These are phyloP conservation scores for Aspergillus baeticus DNA, from an alignment of 495 filamentous ascomycete species.

Conservation along the genomic window DNA sequence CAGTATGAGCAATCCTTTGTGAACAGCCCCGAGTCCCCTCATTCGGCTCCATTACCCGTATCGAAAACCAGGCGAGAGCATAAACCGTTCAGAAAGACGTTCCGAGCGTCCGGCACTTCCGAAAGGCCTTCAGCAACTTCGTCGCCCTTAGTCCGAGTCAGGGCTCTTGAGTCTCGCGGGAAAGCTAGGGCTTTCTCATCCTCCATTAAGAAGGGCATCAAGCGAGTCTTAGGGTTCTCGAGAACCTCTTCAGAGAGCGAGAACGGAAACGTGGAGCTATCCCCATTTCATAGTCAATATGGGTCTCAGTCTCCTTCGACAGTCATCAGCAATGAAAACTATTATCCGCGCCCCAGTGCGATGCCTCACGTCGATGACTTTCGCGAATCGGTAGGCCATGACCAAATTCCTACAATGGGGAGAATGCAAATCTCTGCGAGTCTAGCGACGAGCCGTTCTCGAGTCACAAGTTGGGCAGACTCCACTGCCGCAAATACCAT, in stretches of 20 bases:
- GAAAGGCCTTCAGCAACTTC: slow-evolving; percentile 28
- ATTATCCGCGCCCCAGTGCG: neutral
- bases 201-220: slow-evolving; percentile 60
- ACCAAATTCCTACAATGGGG: slow-evolving; percentile 18
- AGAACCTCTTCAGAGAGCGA: slow-evolving; percentile 35
- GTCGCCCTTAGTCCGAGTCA: slow-evolving; percentile 17
- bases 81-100: slow-evolving; percentile 58
- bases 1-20: slow-evolving; percentile 43
- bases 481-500: slow-evolving; percentile 56
- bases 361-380: slow-evolving; percentile 32
- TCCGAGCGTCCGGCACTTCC: slow-evolving; percentile 49
- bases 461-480: slow-evolving; percentile 75
- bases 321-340: neutral
- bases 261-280: slow-evolving; percentile 47
- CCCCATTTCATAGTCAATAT: slow-evolving; percentile 48
- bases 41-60: slow-evolving; percentile 49
- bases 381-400: slow-evolving; percentile 28
- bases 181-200: slow-evolving; percentile 60
- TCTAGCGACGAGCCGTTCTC: slow-evolving; percentile 56
- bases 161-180: slow-evolving; percentile 40
- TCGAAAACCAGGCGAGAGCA: slow-evolving; percentile 44
- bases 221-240: slow-evolving; percentile 54
- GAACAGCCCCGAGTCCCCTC: slow-evolving; percentile 32
- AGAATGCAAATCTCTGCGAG: slow-evolving; percentile 44
- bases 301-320: slow-evolving; percentile 21